Evolutionary conservation across 768 basidiomycete species (phyloP).

Genomic region (Kwoniella newhampshirensis): DNA sequence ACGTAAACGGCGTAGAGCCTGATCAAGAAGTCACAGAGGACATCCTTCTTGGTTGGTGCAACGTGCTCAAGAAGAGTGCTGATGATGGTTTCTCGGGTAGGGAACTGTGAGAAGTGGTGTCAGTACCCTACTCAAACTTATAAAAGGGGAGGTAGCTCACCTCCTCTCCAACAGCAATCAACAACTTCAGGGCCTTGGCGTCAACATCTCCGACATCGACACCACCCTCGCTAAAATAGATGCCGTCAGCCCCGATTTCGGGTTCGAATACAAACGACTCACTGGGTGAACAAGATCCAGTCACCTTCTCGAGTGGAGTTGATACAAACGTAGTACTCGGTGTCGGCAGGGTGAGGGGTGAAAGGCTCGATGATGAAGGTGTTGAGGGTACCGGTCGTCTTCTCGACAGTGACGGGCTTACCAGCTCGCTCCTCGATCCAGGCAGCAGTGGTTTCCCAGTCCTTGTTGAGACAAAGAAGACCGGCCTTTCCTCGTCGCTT

Average conservation of each 20-base stretch:
- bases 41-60: slow-evolving; percentile 77
- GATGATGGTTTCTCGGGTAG: slow-evolving; percentile 73
- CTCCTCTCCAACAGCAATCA: slow-evolving; percentile 68
- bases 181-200: slow-evolving; percentile 87
- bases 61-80: slow-evolving; percentile 77
- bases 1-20: slow-evolving; percentile 96
- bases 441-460: slow-evolving; percentile 77
- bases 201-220: slow-evolving; percentile 99
- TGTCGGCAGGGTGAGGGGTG: slow-evolving; percentile 86
- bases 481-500: slow-evolving; percentile 99
- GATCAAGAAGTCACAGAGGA: slow-evolving; percentile 89
- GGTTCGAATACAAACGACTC: slow-evolving; percentile 2
- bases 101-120: slow-evolving; percentile 59
- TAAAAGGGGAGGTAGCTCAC: slow-evolving; percentile 35
- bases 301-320: slow-evolving; percentile 93
- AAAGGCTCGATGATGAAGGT: slow-evolving; percentile 99
- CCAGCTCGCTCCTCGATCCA: slow-evolving; percentile 90
- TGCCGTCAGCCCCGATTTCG: slow-evolving; percentile 17
- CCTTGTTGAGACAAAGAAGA: slow-evolving; percentile 88
- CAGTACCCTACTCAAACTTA: not conserved
- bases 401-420: slow-evolving; percentile 91
- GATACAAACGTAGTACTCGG: slow-evolving; percentile 98
- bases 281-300: slow-evolving; percentile 92
- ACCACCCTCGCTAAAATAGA: slow-evolving; percentile 69
- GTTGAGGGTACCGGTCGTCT: slow-evolving; percentile 88